phyloP scores from a whole-genome alignment of 305 asterid species.

The Withania somnifera region DNA sequence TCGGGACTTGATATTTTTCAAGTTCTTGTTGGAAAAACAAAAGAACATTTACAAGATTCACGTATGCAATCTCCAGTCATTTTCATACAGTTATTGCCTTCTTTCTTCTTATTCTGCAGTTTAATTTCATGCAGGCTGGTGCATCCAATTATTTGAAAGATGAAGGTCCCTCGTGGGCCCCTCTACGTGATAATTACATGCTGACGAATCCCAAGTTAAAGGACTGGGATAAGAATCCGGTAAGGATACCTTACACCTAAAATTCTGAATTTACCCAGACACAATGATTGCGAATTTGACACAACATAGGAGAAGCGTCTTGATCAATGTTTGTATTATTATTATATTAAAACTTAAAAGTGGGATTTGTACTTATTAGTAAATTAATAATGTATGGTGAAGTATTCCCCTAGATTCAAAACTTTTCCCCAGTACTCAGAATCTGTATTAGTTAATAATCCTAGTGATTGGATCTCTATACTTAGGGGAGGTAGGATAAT shows the following conservation, averaged over 20 bases:
- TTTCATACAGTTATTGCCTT: neutral
- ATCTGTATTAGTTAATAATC: neutral
- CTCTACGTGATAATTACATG: conserved; percentile 80
- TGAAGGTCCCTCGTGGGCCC: conserved; percentile 75
- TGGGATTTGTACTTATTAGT: neutral
- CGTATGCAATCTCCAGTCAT: neutral
- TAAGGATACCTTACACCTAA: conserved; percentile 2
- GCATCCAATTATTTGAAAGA: conserved; percentile 28
- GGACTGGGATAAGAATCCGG: conserved; percentile 87
- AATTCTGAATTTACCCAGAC: neutral
- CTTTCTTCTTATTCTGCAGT: neutral
- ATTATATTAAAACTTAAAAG: neutral
- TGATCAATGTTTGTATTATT: neutral
- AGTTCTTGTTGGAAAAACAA: neutral
- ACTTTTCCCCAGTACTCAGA: neutral
- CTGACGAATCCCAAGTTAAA: conserved; percentile 64
- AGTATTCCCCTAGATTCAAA: neutral
- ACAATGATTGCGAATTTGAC: neutral
- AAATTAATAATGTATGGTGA: neutral
- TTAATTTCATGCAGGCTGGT: conserved; percentile 32
- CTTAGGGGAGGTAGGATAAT: neutral
- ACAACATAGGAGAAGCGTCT: neutral
- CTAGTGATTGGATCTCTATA: neutral
- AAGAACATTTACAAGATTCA: neutral
- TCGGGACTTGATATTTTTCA: neutral